Percentiles rank a stretch among this genome's conserved stretches.
phyloP scores from a whole-genome alignment of 2,329 filamentous ascomycete genomes.

The Neopestalotiopsis sp. region DNA sequence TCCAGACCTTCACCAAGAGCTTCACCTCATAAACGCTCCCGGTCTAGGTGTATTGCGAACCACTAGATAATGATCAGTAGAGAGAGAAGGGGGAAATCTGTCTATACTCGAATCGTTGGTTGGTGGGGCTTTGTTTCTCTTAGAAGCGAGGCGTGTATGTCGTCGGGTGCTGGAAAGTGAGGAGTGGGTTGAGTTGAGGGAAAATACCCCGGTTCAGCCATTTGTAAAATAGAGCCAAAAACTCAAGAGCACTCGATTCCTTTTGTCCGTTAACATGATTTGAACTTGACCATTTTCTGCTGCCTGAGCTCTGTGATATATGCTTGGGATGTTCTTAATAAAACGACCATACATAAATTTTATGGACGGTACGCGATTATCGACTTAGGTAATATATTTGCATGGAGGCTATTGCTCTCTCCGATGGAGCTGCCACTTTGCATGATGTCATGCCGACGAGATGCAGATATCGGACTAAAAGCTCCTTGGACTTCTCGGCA shows the following conservation, averaged over 20 bases:
- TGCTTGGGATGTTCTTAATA: neutral
- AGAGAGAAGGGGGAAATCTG: conserved; percentile 43
- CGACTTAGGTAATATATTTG: neutral
- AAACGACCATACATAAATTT: too few relatives aligned
- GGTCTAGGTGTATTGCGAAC: neutral
- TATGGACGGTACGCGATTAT: neutral
- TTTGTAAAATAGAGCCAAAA: conserved; percentile 68
- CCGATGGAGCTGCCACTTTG: conserved; percentile 16
- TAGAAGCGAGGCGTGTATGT: conserved; percentile 51
- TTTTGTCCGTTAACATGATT: conserved; percentile 50
- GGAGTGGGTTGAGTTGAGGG: conserved; percentile 47
- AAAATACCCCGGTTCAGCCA: conserved; percentile 54
- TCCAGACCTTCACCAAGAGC: conserved; percentile 88
- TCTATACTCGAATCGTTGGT: conserved; percentile 47
- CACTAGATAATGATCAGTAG: conserved; percentile 38
- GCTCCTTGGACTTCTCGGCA: neutral
- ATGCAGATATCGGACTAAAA: conserved; percentile 7
- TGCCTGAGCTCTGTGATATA: neutral
- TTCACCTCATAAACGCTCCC: conserved; percentile 65
- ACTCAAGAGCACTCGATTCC: conserved; percentile 68
- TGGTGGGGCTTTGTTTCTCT: conserved; percentile 49
- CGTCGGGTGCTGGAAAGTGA: conserved; percentile 53
- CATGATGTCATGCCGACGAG: conserved; percentile 20
- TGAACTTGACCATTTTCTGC: neutral
- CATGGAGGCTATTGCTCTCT: neutral